phyloP scores from a whole-genome alignment of 495 filamentous ascomycete genomes.

The Aspergillus carlsbadensis region DNA sequence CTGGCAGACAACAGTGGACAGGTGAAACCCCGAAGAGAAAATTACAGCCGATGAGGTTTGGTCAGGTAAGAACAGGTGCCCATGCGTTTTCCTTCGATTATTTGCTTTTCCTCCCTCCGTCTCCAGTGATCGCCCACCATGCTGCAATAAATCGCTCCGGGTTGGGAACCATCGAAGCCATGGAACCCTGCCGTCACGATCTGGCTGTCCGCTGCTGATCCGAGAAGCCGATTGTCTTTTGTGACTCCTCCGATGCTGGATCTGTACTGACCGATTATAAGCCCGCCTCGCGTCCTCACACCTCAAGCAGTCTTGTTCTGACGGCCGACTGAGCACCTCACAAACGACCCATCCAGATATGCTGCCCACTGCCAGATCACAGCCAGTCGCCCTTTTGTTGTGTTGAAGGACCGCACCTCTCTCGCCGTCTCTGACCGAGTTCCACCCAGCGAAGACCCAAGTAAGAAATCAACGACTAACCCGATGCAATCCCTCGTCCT shows the following conservation, averaged over 20 bases:
- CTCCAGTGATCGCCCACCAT: conserved; percentile 46
- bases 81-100: conserved; percentile 17
- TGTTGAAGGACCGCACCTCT: conserved; percentile 22
- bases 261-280: conserved; percentile 39
- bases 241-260: conserved; percentile 48
- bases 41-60: conserved; percentile 16
- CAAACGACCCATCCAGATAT: conserved; percentile 31
- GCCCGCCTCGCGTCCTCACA: conserved; percentile 34
- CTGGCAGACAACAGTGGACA: conserved; percentile 3
- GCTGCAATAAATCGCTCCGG: conserved; percentile 44
- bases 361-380: conserved; percentile 27
- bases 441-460: conserved; percentile 14
- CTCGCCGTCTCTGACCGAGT: neutral
- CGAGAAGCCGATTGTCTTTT: conserved; percentile 36
- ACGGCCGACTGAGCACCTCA: conserved; percentile 28
- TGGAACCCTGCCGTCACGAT: conserved; percentile 47
- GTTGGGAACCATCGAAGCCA: conserved; percentile 43
- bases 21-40: conserved; percentile 8
- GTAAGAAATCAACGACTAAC: conserved; percentile 8
- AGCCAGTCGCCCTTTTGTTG: conserved; percentile 22
- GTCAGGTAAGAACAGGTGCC: conserved; percentile 22
- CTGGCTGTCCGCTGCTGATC: conserved; percentile 43
- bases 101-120: conserved; percentile 34
- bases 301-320: conserved; percentile 24
- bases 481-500: conserved; percentile 53